A percentile compares a stretch with the other conserved stretches of the same genome.
Evolutionary conservation across 2,329 filamentous ascomycete species (phyloP).

Genomic region (Remersonia thermophila): DNA sequence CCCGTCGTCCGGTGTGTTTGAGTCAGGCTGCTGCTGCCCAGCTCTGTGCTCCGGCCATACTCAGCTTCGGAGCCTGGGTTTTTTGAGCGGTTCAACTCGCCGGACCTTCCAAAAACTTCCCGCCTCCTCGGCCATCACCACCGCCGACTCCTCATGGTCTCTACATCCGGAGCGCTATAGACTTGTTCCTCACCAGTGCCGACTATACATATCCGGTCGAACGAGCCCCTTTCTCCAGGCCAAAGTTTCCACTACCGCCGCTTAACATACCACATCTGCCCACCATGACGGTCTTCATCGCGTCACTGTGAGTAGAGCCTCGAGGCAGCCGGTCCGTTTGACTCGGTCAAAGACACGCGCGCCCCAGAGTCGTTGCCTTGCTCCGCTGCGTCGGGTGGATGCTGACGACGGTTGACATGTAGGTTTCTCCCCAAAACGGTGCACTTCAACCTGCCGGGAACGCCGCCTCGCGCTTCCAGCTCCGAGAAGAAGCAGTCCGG

Average conservation of each 20-base stretch:
- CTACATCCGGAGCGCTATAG: neutral
- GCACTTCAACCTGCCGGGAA: slow-evolving; percentile 62
- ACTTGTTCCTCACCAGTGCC: neutral
- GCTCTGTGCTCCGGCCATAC: too few species aligned
- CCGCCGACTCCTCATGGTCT: slow-evolving; percentile 4
- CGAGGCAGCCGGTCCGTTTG: too few species aligned
- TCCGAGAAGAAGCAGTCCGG: slow-evolving; percentile 18
- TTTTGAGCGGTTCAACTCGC: neutral
- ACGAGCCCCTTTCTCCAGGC: neutral
- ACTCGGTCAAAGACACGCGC: too few species aligned
- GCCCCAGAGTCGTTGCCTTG: too few species aligned
- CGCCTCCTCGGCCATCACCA: neutral
- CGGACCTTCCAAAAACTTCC: neutral
- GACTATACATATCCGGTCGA: neutral
- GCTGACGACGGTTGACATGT: slow-evolving; percentile 19
- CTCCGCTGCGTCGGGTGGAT: too few species aligned
- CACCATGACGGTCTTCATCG: slow-evolving; percentile 40
- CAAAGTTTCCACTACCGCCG: neutral
- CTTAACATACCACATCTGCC: slow-evolving; percentile 4
- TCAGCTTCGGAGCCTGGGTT: too few species aligned
- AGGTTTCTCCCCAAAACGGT: slow-evolving; percentile 90
- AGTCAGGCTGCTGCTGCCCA: too few species aligned
- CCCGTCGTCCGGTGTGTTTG: too few species aligned
- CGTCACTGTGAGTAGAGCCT: slow-evolving; percentile 25
- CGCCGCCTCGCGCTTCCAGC: slow-evolving; percentile 29